Base-by-base conservation (phyloP, 352 stramenopile genomes). In the Globisporangium uncinulatum region DNA sequence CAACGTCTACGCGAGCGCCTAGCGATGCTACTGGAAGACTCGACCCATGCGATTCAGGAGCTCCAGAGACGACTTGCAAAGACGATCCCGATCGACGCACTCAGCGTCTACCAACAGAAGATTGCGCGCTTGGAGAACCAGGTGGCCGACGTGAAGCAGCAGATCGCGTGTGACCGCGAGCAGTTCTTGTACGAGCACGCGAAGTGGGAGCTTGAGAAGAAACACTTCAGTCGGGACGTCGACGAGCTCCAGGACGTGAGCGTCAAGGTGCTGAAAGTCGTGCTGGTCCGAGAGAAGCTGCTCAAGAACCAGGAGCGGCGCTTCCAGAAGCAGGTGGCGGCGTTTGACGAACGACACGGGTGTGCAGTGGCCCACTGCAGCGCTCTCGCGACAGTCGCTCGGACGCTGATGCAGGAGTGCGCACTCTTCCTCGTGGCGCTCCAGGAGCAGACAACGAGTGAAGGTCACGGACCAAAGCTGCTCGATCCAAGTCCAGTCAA, bases 201-300 rank as follows among this genome's bases (percentile, higher is more conserved):
- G 2, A 89, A 84, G 45, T 86, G 76, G 76, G 65, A 67, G 21
- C 36, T 74, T 4, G 72, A 87, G 54, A 86, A 84, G 51, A 73
- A 73, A 13, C 61, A 76, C 20, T 60, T 71, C 20, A 59, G 68
- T 6, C 56, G 75, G 36, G 79, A 86, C 17, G 76, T 84, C 17
- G 66, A 86, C 41, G 79, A 89, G 48, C 68, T 89, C 31, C 74
- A 83, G 20, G 61, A 66, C 32, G 69, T 80, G 15, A 87, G 79
- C 45, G 66, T 86, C 3, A 89, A 87, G 45, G 72, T 89, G 34
- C 73, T 89, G 11, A 89, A 86, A 53, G 49, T 87, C 10, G 45
- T 89, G 32, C 59, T 89, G 44, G 76, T 89, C 17, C 76, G 79
- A 7, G 79, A 87, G 45, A 86, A 86, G 48, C 49, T 87, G 9